Evolutionary conservation across 129 eudicot species (phyloP).

Genomic region (Logfia minima): DNA sequence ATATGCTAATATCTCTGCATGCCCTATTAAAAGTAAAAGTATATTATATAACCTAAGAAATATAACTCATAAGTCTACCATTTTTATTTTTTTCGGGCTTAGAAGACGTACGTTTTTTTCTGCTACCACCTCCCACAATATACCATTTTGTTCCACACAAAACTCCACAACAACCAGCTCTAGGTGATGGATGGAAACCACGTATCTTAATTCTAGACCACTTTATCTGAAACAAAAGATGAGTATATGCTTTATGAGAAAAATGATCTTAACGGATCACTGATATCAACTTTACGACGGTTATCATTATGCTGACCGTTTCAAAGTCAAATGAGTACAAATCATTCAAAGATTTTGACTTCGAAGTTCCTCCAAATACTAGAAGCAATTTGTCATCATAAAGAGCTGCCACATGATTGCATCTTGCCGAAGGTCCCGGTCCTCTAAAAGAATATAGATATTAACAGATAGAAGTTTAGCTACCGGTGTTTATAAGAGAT

Average conservation of each 20-base stretch:
- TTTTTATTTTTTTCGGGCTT: not conserved
- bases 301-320: conserved; percentile 52
- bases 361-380: conserved; percentile 88
- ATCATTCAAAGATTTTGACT: conserved; percentile 88
- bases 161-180: conserved; percentile 97
- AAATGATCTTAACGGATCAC: not conserved
- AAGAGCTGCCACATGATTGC: conserved; percentile 91
- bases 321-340: conserved; percentile 90
- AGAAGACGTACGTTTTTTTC: conserved; percentile 64
- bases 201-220: conserved; percentile 89
- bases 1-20: conserved; percentile 70
- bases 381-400: conserved; percentile 87
- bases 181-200: conserved; percentile 90
- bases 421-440: conserved; percentile 86
- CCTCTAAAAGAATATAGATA: conserved; percentile 49
- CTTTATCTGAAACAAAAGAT: conserved; percentile 60
- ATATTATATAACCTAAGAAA: conserved; percentile 11
- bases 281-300: not conserved
- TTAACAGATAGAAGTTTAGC: conserved; percentile 7
- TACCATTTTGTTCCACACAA: conserved; percentile 94
- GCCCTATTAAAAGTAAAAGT: conserved; percentile 49
- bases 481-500: not conserved
- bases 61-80: conserved; percentile 9
- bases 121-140: conserved; percentile 96
- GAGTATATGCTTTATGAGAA: conserved; percentile 1